These are phyloP conservation scores for Cymodocea nodosa DNA, from an alignment of 116 monocot species.

Conservation along the genomic window DNA sequence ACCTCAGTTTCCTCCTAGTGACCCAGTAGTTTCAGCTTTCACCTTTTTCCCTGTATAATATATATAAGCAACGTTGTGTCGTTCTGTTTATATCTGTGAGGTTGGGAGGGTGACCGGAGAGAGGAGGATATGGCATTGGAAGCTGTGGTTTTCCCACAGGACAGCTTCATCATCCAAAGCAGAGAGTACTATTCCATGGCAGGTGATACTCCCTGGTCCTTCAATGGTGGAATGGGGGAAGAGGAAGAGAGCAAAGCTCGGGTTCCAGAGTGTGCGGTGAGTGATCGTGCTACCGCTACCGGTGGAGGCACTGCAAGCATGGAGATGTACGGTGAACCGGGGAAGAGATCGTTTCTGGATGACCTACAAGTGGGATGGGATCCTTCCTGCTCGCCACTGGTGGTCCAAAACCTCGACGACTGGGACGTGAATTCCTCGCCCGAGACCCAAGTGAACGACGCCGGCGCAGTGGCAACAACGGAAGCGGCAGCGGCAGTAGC, in stretches of 20 bases:
- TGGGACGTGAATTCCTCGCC: conserved; percentile 13
- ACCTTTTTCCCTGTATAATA: background rate
- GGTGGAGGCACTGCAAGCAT: background rate
- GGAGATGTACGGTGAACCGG: conserved; percentile 3
- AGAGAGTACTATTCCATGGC: conserved; percentile 2
- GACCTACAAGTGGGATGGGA: conserved; percentile 3
- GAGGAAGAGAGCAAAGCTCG: background rate
- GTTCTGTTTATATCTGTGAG: background rate
- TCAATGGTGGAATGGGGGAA: background rate
- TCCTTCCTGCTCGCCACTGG: conserved; percentile 5
- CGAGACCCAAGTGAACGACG: background rate
- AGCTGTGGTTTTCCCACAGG: conserved; percentile 8
- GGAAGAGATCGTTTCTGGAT: background rate
- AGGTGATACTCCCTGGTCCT: background rate
- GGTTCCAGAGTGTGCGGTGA: background rate
- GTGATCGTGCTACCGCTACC: background rate
- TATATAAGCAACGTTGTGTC: background rate
- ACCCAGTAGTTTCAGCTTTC: background rate
- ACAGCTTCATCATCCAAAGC: conserved; percentile 4
- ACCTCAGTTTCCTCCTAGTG: background rate
- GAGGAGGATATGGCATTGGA: conserved; percentile 11
- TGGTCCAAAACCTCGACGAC: conserved; percentile 11
- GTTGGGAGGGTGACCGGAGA: background rate
- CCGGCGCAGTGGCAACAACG: background rate
- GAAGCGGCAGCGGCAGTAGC: background rate